Base-by-base conservation (phyloP, 306 rosid genomes). In the Alnus rubra region DNA sequence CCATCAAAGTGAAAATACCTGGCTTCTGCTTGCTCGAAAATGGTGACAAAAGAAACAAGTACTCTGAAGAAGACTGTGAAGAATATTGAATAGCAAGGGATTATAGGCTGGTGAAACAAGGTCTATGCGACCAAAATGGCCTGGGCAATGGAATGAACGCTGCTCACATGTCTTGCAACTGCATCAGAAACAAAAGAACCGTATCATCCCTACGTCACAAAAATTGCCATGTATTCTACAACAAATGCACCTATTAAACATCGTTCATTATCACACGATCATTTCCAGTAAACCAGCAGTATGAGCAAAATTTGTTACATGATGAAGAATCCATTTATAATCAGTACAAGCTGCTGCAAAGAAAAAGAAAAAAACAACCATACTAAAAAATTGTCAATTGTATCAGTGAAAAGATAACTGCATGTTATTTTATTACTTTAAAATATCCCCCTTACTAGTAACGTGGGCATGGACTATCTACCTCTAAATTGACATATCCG, bases 111-210 rank as follows among this genome's bases (percentile, higher is more conserved):
- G 88, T 19, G 79, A 79, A 79, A 89, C 86, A 2, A 95, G 91
- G 31, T 93, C 98, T 72, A 95, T 85, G 78, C 88, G 97, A 63
- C 98, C 98, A 76, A 84, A 95, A 88, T 95, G 98, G 63, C 98
- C 98, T 0, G 89, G 89, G 74, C 98, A 92, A 47, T 53, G 63
- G 64, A 58, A 76, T 60, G 87, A 67, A 31, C 75, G 74, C 80
- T 91, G 92, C 31, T 90, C 94, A 79, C 98, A 92, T 12, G 93
- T 74, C 79, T 74, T 82, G 76, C 98, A 95, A 76, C 98, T 95
- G 89, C 96, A 87, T 73, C 52, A 73, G 19, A 86, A 7, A 68
- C 63, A 64, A 74, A 80, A 80, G 63, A 71, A 42, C 51, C 11
- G 33, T 54, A 33, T 79, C 67, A 79, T 44, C 79, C 75, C 67